Conservation (phyloP, 1,284 basidiomycete genomes). For the Pseudozyma sp. region DNA sequence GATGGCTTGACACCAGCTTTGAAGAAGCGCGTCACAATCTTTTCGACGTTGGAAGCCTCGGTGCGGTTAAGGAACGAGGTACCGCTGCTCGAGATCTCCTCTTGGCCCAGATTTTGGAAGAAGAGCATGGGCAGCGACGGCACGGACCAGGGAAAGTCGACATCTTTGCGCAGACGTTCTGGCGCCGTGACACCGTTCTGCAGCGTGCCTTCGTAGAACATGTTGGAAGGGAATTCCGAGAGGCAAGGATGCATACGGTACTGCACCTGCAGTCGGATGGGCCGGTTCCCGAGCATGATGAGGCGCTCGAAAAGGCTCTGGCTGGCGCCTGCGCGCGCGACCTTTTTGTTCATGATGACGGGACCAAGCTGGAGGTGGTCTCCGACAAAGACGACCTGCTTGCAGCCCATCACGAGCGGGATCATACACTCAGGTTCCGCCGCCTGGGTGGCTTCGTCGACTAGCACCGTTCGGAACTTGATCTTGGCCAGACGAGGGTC, state of each 20-base stretch:
- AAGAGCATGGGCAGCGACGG: slow-evolving; percentile 99
- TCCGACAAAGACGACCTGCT: slow-evolving; percentile 95
- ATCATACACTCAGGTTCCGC: slow-evolving; percentile 99
- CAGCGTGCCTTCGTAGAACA: slow-evolving; percentile 99
- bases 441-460: slow-evolving; percentile 98
- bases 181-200: slow-evolving; percentile 99
- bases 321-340: slow-evolving; percentile 93
- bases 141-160: slow-evolving; percentile 98
- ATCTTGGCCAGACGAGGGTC: slow-evolving; percentile 94
- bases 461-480: slow-evolving; percentile 97
- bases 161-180: slow-evolving; percentile 93
- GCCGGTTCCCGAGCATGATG: slow-evolving; percentile 92
- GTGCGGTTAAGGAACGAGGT: slow-evolving; percentile 99
- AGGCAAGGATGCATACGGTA: slow-evolving; percentile 99
- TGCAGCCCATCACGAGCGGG: slow-evolving; percentile 95
- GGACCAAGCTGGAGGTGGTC: slow-evolving; percentile 97
- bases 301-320: slow-evolving; percentile 98
- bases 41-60: slow-evolving; percentile 98
- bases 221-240: slow-evolving; percentile 98
- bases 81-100: slow-evolving; percentile 97
- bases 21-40: slow-evolving; percentile 99
- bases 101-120: slow-evolving; percentile 98
- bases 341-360: slow-evolving; percentile 99
- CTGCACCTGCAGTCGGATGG: slow-evolving; percentile 97
- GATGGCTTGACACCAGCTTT: slow-evolving; percentile 93